A percentile compares a stretch with the other conserved stretches of the same genome.
These are phyloP conservation scores for Clitopilus hobsonii DNA, from an alignment of 768 basidiomycete genomes.

Conservation along the genomic window DNA sequence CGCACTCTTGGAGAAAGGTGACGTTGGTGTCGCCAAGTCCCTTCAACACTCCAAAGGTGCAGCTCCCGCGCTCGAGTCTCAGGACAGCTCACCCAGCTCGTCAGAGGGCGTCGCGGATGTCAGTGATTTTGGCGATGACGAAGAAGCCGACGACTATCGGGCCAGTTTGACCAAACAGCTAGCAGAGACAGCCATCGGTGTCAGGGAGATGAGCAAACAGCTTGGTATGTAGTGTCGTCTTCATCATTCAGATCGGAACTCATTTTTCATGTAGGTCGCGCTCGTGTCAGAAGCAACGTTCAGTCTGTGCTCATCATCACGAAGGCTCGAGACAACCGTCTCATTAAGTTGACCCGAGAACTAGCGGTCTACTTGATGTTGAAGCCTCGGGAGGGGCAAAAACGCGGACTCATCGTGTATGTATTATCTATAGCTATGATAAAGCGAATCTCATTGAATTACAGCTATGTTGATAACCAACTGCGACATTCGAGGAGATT, in stretches of 20 bases:
- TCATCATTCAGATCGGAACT: background rate
- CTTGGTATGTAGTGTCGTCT: slow-evolving; percentile 55
- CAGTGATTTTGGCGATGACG: slow-evolving; percentile 51
- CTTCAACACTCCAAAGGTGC: slow-evolving; percentile 26
- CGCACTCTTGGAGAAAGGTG: slow-evolving; percentile 24
- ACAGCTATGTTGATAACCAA: slow-evolving; percentile 92
- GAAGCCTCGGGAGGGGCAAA: slow-evolving; percentile 58
- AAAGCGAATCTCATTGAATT: slow-evolving; percentile 10
- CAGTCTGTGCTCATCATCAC: slow-evolving; percentile 94
- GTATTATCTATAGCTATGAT: too few relatives aligned
- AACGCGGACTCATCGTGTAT: slow-evolving; percentile 85
- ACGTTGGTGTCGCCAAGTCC: slow-evolving; percentile 48
- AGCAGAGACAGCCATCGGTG: slow-evolving; percentile 95
- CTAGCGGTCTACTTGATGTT: slow-evolving; percentile 95
- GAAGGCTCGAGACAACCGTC: slow-evolving; percentile 93
- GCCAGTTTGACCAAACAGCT: slow-evolving; percentile 86
- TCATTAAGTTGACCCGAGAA: slow-evolving; percentile 92
- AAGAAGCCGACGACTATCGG: slow-evolving; percentile 45
- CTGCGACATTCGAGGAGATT: slow-evolving; percentile 86
- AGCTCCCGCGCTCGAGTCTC: slow-evolving; percentile 7
- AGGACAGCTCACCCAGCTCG: slow-evolving; percentile 12
- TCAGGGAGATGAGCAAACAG: slow-evolving; percentile 98
- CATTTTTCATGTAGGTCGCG: slow-evolving; percentile 58
- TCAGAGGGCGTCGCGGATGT: slow-evolving; percentile 19
- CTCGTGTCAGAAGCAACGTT: slow-evolving; percentile 86